A percentile compares a stretch with the other conserved stretches of the same genome.
phyloP scores from a whole-genome alignment of 2,329 filamentous ascomycete species.

The Verticillium nonalfalfae region DNA sequence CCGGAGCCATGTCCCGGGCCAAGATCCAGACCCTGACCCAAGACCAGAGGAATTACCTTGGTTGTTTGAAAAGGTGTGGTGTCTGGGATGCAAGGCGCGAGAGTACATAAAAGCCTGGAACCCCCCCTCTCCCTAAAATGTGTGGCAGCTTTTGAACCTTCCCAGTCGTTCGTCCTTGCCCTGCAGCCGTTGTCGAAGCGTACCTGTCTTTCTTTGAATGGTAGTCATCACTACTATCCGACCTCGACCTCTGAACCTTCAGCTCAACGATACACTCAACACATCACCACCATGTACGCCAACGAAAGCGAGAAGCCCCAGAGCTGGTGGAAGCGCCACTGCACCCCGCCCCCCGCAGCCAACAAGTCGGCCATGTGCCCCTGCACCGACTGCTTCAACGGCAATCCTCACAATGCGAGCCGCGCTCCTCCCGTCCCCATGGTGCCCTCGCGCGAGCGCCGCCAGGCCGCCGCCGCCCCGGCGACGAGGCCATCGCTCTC shows the following conservation, averaged over 20 bases:
- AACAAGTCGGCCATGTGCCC: slow-evolving; percentile 25
- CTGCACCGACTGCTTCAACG: slow-evolving; percentile 17
- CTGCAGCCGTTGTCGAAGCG: not conserved
- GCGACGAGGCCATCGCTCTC: not conserved
- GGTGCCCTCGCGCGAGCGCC: not conserved
- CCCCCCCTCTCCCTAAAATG: not conserved
- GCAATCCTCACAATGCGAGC: not conserved
- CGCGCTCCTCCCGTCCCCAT: not conserved
- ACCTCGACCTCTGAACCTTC: too few relatives aligned
- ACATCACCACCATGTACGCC: slow-evolving; percentile 3
- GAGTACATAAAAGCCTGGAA: not conserved
- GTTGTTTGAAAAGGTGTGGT: not conserved
- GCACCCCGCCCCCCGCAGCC: slow-evolving; percentile 29
- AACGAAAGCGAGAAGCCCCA: slow-evolving; percentile 14
- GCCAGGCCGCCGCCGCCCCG: not conserved
- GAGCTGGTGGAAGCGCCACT: slow-evolving; percentile 33
- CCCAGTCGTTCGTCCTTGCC: not conserved
- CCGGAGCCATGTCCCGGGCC: not conserved
- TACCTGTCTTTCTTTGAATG: not conserved
- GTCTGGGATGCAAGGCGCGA: not conserved
- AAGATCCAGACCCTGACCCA: not conserved
- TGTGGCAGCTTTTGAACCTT: not conserved
- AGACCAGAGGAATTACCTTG: not conserved
- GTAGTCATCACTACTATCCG: not conserved
- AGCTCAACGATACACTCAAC: too few relatives aligned